Evolutionary conservation across 129 eudicot genomes (phyloP), one percentile per base, ranked within the genome.

Genomic region (Apium graveolens): DNA sequence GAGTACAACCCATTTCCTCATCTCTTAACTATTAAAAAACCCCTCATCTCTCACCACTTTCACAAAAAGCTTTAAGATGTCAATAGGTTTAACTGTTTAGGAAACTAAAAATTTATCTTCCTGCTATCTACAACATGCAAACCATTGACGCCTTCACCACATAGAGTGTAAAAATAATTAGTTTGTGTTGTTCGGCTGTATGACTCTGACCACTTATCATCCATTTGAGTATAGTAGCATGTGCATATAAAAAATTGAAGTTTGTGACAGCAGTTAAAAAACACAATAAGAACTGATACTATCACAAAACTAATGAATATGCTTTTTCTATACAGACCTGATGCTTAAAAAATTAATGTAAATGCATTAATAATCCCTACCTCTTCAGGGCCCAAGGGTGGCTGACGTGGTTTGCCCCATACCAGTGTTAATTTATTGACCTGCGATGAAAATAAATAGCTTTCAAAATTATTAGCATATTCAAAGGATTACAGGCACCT

Each of bases 321-420:
- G 37, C 42, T 68, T 32, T 27, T 68, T 10, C 12, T 29, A 68
- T 13, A 68, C 11, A 68, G 9, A 57, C 24, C 14, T 32, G 4
- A 48, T 12, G 31, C 32, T 55, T 7, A 6, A 39, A 68, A 69
- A 18, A 0, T 69, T 78, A 29, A 44, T 16, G 13, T 10, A 31
- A 24, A 73, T 43, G 51, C 44, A 74, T 24, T 29, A 7, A 48
- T 29, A 24, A 65, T 69, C 10, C 77, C 38, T 87, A 96, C 99
- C 97, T 92, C 99, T 84, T 86, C 89, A 83, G 43, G 70, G 45
- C 93, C 91, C 84, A 96, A 63, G 41, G 97, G 96, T 82, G 89
- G 89, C 76, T 92, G 99, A 3, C 97, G 95, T 81, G 97, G 99
- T 76, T 92, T 87, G 71, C 99, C 99, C 97, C 99, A 96, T 75